phyloP scores from a whole-genome alignment of 768 basidiomycete genomes.

The Thelephora ganbajun region DNA sequence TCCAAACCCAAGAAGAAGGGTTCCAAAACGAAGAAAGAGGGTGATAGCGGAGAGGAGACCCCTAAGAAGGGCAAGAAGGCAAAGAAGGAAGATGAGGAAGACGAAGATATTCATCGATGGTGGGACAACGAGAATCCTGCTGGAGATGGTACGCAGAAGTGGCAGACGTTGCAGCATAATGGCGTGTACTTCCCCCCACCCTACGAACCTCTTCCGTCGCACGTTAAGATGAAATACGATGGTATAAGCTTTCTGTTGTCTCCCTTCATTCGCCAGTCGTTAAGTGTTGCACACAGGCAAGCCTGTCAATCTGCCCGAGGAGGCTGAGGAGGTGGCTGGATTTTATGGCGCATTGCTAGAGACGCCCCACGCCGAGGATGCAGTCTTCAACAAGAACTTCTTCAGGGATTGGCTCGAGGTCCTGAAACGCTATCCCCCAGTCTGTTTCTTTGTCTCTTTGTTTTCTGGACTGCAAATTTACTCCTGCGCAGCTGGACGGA shows the following conservation, averaged over 20 bases:
- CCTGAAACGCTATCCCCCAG: constrained; percentile 72
- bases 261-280: constrained; percentile 2
- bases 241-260: constrained; percentile 33
- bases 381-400: constrained; percentile 86
- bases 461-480: background rate
- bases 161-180: constrained; percentile 89
- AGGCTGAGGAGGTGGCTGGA: constrained; percentile 90
- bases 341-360: constrained; percentile 92
- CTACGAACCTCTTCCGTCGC: constrained; percentile 69
- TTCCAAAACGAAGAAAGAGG: constrained; percentile 30
- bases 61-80: constrained; percentile 43
- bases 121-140: constrained; percentile 68
- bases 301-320: constrained; percentile 62
- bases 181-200: constrained; percentile 95
- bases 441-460: constrained; percentile 25
- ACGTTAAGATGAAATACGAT: constrained; percentile 91
- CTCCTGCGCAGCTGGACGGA: constrained; percentile 40
- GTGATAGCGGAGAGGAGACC: constrained; percentile 10
- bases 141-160: constrained; percentile 71
- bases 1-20: constrained; percentile 33
- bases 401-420: constrained; percentile 80
- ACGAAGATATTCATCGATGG: constrained; percentile 69
- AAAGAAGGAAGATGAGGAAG: constrained; percentile 45
- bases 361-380: constrained; percentile 83
- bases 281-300: constrained; percentile 37